Evolutionary conservation across 345 rosid species (phyloP), one percentile per base, ranked within the genome.

Genomic region (Draba incana): DNA sequence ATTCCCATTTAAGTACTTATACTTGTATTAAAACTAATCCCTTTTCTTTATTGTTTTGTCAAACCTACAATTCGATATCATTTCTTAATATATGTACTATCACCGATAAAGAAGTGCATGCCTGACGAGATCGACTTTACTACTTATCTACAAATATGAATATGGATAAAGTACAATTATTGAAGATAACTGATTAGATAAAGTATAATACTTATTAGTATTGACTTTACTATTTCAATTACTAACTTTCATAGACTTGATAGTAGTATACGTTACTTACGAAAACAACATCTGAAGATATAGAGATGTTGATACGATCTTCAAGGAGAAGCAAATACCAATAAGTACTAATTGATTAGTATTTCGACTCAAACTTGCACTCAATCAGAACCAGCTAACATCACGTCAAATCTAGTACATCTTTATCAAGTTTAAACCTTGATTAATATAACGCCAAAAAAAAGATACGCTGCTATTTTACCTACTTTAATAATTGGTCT

Each of bases 281-380:
- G 75, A 63, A 60, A 44, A 31, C 60, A 46, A 56, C 48, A 20
- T 24, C 4, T 24, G 6, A 3, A 27, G 8, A 10, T 47, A 4
- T 47, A 59, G 0, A 9, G 30, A 8, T 15, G 71, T 15, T 45
- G 25, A 25, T 45, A 50, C 6, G 37, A 33, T 11, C 8, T 30
- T 70, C 10, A 15, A n/a, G 4, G n/a, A 62, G 10, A 43, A 63
- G 57, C 28, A 37, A 52, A 45, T 24, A 42, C 6, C 8, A 33
- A 6, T 37, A 54, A 55, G 25, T 53, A 20, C 20, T 11, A 62
- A 10, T 3, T 11, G 24, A 60, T 6, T 6, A 54, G 39, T 71
- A 62, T 55, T 37, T 53, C 12, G 24, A 39, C 24, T 62, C 66
- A 62, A 62, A 63, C 69, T 71, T 62, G 57, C 74, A 59, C 59